Conservation (phyloP, 106 monocot species). For the Acorus gramineus region DNA sequence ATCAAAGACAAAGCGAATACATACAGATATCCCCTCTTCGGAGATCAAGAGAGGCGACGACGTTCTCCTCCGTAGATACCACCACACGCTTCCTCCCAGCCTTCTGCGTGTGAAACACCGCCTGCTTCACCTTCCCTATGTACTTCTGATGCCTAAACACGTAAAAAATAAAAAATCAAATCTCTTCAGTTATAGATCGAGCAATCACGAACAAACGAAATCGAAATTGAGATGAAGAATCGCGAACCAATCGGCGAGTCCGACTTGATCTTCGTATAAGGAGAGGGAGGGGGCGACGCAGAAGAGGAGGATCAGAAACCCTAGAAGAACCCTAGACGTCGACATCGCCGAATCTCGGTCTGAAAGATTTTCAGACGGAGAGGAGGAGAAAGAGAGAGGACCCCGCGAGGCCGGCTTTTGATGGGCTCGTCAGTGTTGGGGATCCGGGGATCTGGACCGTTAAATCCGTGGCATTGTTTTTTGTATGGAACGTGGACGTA, state of each 20-base stretch:
- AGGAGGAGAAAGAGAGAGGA: no score
- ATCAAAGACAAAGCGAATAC: slow-evolving; percentile 7
- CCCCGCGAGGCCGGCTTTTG: no score
- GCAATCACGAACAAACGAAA: background rate
- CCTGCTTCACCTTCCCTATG: slow-evolving; percentile 90
- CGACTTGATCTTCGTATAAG: slow-evolving; percentile 91
- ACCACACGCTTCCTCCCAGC: slow-evolving; percentile 84
- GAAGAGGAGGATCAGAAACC: slow-evolving; percentile 20
- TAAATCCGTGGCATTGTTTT: no score
- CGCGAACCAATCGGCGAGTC: slow-evolving; percentile 70
- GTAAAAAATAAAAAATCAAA: background rate
- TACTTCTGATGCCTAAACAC: slow-evolving; percentile 71
- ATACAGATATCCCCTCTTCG: slow-evolving; percentile 86
- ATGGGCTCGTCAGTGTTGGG: no score
- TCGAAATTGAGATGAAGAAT: background rate
- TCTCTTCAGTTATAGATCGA: background rate
- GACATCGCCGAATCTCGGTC: no score
- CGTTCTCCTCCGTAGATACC: slow-evolving; percentile 87
- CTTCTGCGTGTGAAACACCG: slow-evolving; percentile 91
- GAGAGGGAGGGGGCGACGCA: slow-evolving; percentile 22
- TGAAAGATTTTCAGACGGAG: no score
- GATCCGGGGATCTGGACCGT: no score
- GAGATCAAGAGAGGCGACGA: slow-evolving; percentile 91
- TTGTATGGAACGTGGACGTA: no score
- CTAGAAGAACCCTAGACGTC: slow-evolving; percentile 23